These are phyloP conservation scores for Leccinum broughii DNA, from an alignment of 768 basidiomycete species.

Conservation along the genomic window DNA sequence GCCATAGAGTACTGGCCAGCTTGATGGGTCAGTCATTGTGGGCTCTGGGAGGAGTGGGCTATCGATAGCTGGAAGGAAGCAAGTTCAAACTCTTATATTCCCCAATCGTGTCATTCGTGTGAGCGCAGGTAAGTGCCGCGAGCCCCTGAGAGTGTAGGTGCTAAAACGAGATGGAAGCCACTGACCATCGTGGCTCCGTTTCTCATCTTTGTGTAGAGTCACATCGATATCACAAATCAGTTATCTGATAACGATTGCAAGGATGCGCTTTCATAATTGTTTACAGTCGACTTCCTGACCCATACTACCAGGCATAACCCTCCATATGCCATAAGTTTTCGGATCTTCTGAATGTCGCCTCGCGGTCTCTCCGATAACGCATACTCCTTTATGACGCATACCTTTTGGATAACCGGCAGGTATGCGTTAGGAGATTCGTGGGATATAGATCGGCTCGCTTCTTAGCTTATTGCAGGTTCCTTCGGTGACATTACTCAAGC, in stretches of 20 bases:
- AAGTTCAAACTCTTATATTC: not conserved
- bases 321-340: not conserved
- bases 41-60: not conserved
- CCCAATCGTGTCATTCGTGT: not conserved
- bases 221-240: no score
- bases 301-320: no score
- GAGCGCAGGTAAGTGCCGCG: not conserved
- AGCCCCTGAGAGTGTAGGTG: not conserved
- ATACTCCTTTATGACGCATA: not conserved
- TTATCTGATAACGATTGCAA: not conserved
- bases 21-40: not conserved
- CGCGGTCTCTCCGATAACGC: not conserved
- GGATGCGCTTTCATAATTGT: not conserved
- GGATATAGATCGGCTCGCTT: not conserved
- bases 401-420: not conserved
- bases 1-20: constrained; percentile 10
- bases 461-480: not conserved
- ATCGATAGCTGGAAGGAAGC: not conserved
- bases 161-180: not conserved
- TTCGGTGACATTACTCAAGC: not conserved
- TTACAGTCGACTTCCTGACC: not conserved
- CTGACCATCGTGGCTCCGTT: not conserved
- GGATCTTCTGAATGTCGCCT: not conserved
- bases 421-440: not conserved
- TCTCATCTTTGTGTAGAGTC: not conserved